These are phyloP conservation scores for Pisolithus orientalis DNA, from an alignment of 768 basidiomycete species.

Conservation along the genomic window DNA sequence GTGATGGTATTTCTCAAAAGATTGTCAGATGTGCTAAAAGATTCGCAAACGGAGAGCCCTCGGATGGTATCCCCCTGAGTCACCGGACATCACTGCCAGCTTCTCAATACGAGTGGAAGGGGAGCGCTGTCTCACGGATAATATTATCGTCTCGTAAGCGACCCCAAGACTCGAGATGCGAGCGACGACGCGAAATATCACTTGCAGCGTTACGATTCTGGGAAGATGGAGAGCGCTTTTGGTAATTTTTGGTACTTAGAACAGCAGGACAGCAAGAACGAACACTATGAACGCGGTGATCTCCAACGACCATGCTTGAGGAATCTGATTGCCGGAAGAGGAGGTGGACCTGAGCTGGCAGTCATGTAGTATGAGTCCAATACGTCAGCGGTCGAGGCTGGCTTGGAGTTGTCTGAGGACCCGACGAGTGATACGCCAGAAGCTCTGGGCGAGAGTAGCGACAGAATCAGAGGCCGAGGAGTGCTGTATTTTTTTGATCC, in stretches of 20 bases:
- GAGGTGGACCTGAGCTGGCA: conserved; percentile 5
- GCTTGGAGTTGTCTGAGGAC: neutral
- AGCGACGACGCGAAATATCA: conserved; percentile 39
- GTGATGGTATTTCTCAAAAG: conserved; percentile 58
- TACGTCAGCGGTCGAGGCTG: neutral
- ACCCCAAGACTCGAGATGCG: conserved; percentile 48
- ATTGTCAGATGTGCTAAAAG: conserved; percentile 25
- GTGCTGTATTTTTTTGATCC: neutral
- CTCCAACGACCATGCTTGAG: conserved; percentile 52
- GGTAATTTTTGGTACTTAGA: conserved; percentile 35
- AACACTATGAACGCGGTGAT: conserved; percentile 52
- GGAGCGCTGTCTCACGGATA: conserved; percentile 36
- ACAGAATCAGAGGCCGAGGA: conserved; percentile 18
- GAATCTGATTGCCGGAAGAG: conserved; percentile 16
- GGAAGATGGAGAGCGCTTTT: conserved; percentile 18
- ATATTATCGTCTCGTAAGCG: conserved; percentile 44
- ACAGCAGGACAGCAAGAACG: conserved; percentile 42
- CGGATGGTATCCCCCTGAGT: too few relatives aligned
- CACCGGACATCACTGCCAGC: conserved; percentile 57
- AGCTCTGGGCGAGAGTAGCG: conserved; percentile 17
- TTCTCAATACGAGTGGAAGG: conserved; percentile 47
- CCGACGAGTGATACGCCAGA: conserved; percentile 13
- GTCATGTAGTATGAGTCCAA: conserved; percentile 5
- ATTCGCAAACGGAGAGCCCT: conserved; percentile 12
- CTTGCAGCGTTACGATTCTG: conserved; percentile 34